Evolutionary conservation across 2,329 filamentous ascomycete species (phyloP).

Genomic region (Trichophyton verrucosum): DNA sequence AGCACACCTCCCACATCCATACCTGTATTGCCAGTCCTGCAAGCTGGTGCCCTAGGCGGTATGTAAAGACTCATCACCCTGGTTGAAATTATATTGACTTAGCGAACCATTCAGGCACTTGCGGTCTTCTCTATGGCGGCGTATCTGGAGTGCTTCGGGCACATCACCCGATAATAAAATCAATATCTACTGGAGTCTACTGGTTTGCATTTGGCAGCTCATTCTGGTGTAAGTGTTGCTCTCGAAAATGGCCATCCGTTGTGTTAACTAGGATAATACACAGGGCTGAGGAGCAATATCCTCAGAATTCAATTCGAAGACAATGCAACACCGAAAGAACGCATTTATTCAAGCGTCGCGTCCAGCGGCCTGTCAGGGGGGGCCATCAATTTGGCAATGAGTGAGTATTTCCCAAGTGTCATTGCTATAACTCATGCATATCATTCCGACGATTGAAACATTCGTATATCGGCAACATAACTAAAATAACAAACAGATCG

Average conservation of each 20-base stretch:
- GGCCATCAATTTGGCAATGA: slow-evolving; percentile 43
- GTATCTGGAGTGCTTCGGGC: slow-evolving; percentile 60
- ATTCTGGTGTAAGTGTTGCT: slow-evolving; percentile 53
- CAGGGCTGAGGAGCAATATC: slow-evolving; percentile 32
- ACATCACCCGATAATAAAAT: slow-evolving; percentile 54
- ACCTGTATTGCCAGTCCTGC: slow-evolving; percentile 34
- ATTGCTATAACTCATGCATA: neutral
- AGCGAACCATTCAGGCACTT: slow-evolving; percentile 35
- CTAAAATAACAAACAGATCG: slow-evolving; percentile 37
- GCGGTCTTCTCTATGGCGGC: slow-evolving; percentile 53
- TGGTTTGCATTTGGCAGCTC: slow-evolving; percentile 67
- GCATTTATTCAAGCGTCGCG: slow-evolving; percentile 53
- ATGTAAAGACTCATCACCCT: slow-evolving; percentile 13
- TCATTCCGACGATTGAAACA: neutral
- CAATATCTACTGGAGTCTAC: slow-evolving; percentile 60
- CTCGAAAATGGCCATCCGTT: neutral
- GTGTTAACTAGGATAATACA: slow-evolving; percentile 18
- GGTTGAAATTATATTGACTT: too few species aligned
- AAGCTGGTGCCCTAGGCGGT: slow-evolving; percentile 51
- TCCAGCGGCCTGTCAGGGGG: slow-evolving; percentile 58
- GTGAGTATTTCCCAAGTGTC: slow-evolving; percentile 23
- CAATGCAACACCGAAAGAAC: slow-evolving; percentile 46
- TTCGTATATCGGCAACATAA: slow-evolving; percentile 12
- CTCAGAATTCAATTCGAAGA: slow-evolving; percentile 40
- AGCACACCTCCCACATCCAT: slow-evolving; percentile 10